A percentile compares a stretch with the other conserved stretches of the same genome.
Conservation (phyloP, 192 early-diverging fungal species). For the Dissophora ornata region DNA sequence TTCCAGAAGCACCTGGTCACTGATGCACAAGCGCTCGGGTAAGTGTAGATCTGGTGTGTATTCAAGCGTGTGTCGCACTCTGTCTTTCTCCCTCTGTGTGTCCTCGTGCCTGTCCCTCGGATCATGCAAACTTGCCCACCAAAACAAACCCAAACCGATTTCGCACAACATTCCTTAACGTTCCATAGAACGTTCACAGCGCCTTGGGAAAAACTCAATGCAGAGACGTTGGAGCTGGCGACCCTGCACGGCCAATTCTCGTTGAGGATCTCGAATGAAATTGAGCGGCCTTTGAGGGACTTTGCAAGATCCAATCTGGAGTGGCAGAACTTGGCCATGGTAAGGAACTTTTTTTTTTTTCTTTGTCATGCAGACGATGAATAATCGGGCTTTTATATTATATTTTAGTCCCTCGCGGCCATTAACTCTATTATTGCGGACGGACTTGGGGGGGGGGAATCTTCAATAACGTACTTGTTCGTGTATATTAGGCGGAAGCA, state of each 20-base stretch:
- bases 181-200: slow-evolving; percentile 39
- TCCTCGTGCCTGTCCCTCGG: too few relatives aligned
- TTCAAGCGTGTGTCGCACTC: too few relatives aligned
- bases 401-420: neutral
- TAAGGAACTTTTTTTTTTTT: slow-evolving; percentile 17
- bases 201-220: slow-evolving; percentile 44
- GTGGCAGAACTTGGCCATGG: slow-evolving; percentile 44
- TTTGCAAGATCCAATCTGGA: slow-evolving; percentile 36
- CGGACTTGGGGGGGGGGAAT: neutral
- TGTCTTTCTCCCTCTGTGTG: too few relatives aligned
- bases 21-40: slow-evolving; percentile 59
- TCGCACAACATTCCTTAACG: neutral
- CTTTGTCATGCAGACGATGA: too few relatives aligned
- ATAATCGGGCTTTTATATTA: neutral
- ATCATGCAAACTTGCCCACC: neutral
- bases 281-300: slow-evolving; percentile 41
- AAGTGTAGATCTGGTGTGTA: slow-evolving; percentile 29
- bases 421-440: slow-evolving; percentile 20
- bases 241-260: slow-evolving; percentile 46
- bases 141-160: too few relatives aligned
- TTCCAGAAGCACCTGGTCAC: slow-evolving; percentile 59
- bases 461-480: too few relatives aligned
- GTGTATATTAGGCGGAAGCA: slow-evolving; percentile 29
- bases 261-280: slow-evolving; percentile 40
- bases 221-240: slow-evolving; percentile 35